Base-by-base conservation (phyloP, 495 filamentous ascomycete species). In the Aspergillus haitiensis region DNA sequence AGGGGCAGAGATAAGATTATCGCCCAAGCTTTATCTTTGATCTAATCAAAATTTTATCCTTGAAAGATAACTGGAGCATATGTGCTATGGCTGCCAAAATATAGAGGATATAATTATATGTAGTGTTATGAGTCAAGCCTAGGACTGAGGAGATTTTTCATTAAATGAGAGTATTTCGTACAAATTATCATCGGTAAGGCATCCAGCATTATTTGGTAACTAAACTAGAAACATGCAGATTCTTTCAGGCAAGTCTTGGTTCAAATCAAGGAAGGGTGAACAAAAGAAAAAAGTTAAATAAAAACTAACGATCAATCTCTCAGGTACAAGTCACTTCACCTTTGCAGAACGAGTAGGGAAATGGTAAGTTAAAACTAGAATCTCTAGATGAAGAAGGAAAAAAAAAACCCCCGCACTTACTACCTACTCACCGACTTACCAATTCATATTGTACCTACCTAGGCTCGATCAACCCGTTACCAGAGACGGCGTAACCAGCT, bases 401-500 rank as follows among this genome's bases (percentile, higher is more conserved):
- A 5, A 32, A 18, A 12, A 10, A 50, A 10, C 18, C 3, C 45
- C 12, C 12, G 5, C 37, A 11, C 5, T 42, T 11, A 11, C 12
- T 12, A 15, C 39, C 39, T 11, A 5, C 39, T 42, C n/a, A 10
- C n/a, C 5, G 5, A 18, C 47, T 50, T 7, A 32, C 47, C 13
- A 10, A n/a, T 27, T 27, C 3, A 27, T 27, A 27, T 27, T 27
- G 3, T 27, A 27, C 3, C 21, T 11, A 4, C 15, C 21, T 3
- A 50, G 48, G 48, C 48, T 51, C 9, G 48, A 51, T 15, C 48
- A 51, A 34, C 56, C 56, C 32, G 45, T 58, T 46, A 37, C 27
- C 45, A 42, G 82, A 7, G 86, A 87, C 49, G 84, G 85, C 61
- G 83, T 88, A 51, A 81, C 88, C 48, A 81, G 93, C 56, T 80